A percentile compares a stretch with the other conserved stretches of the same genome.
These are phyloP conservation scores for Hura crepitans DNA, from an alignment of 441 rosid genomes.

Conservation along the genomic window DNA sequence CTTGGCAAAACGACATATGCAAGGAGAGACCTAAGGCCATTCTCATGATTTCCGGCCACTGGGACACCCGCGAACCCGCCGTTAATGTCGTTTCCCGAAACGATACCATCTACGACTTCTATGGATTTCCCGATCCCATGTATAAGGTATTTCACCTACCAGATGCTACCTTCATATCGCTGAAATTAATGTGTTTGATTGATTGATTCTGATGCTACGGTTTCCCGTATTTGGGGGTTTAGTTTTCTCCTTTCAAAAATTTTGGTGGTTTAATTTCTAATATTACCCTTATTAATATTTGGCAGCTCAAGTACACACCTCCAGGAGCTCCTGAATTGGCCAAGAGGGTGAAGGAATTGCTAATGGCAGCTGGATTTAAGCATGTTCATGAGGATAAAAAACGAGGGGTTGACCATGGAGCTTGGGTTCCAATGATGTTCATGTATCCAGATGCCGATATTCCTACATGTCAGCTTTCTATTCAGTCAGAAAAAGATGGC, in stretches of 20 bases:
- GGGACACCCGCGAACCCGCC: slow-evolving; percentile 74
- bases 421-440: slow-evolving; percentile 89
- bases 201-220: not conserved
- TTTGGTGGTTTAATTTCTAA: not conserved
- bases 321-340: slow-evolving; percentile 88
- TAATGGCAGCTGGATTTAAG: slow-evolving; percentile 44
- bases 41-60: slow-evolving; percentile 72
- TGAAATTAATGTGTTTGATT: not conserved
- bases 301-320: slow-evolving; percentile 74
- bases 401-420: slow-evolving; percentile 89
- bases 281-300: not conserved
- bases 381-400: slow-evolving; percentile 55
- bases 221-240: not conserved
- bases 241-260: not conserved
- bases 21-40: slow-evolving; percentile 56
- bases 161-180: not conserved
- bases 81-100: slow-evolving; percentile 54
- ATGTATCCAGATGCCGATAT: slow-evolving; percentile 90
- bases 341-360: slow-evolving; percentile 65
- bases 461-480: slow-evolving; percentile 81
- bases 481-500: slow-evolving; percentile 56
- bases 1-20: slow-evolving; percentile 46
- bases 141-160: slow-evolving; percentile 45
- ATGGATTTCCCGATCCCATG: slow-evolving; percentile 63
- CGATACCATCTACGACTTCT: slow-evolving; percentile 74